Evolutionary conservation across 495 filamentous ascomycete species (phyloP), one percentile per base, ranked within the genome.

Genomic region (Cercophora samala): DNA sequence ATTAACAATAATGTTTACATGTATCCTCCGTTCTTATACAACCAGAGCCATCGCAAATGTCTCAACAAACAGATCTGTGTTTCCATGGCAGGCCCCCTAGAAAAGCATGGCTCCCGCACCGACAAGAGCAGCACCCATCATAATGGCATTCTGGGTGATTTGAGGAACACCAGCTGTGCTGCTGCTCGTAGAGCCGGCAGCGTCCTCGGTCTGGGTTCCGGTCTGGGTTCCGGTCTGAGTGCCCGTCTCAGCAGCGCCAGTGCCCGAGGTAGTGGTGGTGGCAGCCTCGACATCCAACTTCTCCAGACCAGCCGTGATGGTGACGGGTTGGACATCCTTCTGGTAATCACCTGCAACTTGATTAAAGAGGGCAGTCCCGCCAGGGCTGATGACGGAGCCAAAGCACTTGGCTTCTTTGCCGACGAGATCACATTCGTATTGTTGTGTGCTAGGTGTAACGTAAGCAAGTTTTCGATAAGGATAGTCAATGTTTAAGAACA

Each of bases 141-240:
- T 19, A 0, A 72, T 66, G 1, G 70, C 73, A 42, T 77, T 76
- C 71, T 65, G 74, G 64, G 76, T 75, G n/a, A 76, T 73, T 59
- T 70, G 60, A 4, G 78, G 74, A 11, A 75, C 71, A 18, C 73
- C 79, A 5, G 69, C 74, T 0, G 74, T 75, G 65, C 75, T 74
- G 21, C 70, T 70, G 42, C 70, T 77, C 24, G 73, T 65, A 19
- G 69, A 58, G 53, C 71, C 66, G 13, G 53, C 58, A n/a, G 63
- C 18, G 21, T 19, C 42, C 25, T 24, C 66, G 62, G n/a, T 62
- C 69, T 59, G 15, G 21, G 19, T 37, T 21, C n/a, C n/a, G n/a
- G 32, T 17, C n/a, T n/a, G n/a, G n/a, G n/a, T n/a, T n/a, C n/a
- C n/a, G n/a, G 19, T 64, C 8, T 1, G 8, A 1, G 63, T 22